A percentile compares a stretch with the other conserved stretches of the same genome.
Conservation (phyloP, 1,284 basidiomycete species). For the Xerocomus tenax region DNA sequence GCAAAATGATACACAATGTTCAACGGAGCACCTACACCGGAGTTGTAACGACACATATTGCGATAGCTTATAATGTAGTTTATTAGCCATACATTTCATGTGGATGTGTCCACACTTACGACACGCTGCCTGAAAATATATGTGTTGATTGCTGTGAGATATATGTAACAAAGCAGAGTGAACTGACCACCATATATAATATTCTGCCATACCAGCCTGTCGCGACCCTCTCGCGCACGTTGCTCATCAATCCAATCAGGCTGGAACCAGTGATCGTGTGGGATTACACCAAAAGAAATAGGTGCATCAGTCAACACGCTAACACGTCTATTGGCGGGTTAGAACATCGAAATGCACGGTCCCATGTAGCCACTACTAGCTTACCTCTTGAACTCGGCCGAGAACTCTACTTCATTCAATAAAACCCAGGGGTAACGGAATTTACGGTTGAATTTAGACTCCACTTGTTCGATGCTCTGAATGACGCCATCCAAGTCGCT, state of each 20-base stretch:
- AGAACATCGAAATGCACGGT: constrained; percentile 8
- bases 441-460: constrained; percentile 56
- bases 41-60: constrained; percentile 80
- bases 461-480: constrained; percentile 45
- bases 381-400: constrained; percentile 59
- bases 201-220: constrained; percentile 51
- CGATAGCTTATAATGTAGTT: constrained; percentile 39
- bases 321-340: constrained; percentile 41
- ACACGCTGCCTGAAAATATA: constrained; percentile 39
- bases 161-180: neutral
- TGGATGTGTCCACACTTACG: constrained; percentile 33
- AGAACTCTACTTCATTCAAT: constrained; percentile 63
- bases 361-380: constrained; percentile 7
- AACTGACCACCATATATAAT: constrained; percentile 61
- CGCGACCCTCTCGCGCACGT: constrained; percentile 53
- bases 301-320: constrained; percentile 47
- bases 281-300: constrained; percentile 64
- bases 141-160: constrained; percentile 1
- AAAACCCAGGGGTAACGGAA: constrained; percentile 66
- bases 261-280: constrained; percentile 68
- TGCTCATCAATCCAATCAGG: constrained; percentile 75
- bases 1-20: neutral
- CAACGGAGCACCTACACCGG: constrained; percentile 48
- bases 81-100: constrained; percentile 7
- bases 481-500: constrained; percentile 48